Evolutionary conservation across 1,139 yeast species (phyloP).

Genomic region (Hansenula lynferdii): DNA sequence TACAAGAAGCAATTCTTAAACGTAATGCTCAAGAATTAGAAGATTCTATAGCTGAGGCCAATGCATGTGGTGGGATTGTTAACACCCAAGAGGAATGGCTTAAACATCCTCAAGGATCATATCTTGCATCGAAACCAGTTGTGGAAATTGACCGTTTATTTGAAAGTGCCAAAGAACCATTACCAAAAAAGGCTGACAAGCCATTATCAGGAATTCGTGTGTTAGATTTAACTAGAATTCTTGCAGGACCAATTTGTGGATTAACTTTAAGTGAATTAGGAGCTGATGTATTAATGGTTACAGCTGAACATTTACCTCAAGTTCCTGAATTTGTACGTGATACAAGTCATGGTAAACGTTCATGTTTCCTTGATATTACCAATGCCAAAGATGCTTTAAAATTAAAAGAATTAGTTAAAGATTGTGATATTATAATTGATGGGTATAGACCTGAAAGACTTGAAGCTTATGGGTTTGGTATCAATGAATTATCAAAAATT

Average conservation of each 20-base stretch:
- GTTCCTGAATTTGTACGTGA: conserved; percentile 1
- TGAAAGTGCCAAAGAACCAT: not conserved
- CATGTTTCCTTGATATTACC: not conserved
- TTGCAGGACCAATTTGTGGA: conserved; percentile 39
- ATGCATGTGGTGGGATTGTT: conserved; percentile 1
- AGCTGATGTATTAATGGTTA: conserved; percentile 4
- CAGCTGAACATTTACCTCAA: not conserved
- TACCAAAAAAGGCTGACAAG: conserved; percentile 2
- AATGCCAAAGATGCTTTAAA: not conserved
- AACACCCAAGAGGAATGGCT: not conserved
- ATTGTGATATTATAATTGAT: not conserved
- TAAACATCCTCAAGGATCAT: conserved; percentile 1
- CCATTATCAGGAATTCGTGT: conserved; percentile 32
- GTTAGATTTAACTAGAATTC: conserved; percentile 35
- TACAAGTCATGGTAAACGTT: conserved; percentile 1
- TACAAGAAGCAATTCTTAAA: not conserved
- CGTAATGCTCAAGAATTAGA: conserved; percentile 1
- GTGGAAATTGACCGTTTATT: not conserved
- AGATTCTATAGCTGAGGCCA: not conserved
- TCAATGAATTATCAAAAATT: not conserved
- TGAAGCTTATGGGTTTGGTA: not conserved
- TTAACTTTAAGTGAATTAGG: conserved; percentile 37
- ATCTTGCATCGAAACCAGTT: not conserved
- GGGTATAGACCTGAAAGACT: conserved; percentile 1
- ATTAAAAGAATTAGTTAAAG: not conserved